Evolutionary conservation across 768 basidiomycete species (phyloP).

Genomic region (Scleroderma bovista): DNA sequence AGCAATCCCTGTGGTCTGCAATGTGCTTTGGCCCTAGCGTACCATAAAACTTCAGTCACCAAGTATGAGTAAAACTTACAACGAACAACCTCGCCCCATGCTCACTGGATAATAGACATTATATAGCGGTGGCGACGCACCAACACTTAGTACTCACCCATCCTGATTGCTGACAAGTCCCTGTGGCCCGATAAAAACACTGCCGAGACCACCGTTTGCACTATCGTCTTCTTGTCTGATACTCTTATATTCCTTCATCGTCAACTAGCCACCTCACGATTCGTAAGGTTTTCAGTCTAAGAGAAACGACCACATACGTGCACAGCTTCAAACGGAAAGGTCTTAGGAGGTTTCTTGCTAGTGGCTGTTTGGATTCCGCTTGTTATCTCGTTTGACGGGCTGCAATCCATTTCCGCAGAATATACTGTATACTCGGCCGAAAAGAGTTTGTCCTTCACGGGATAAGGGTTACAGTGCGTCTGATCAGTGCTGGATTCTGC

Average conservation of each 20-base stretch:
- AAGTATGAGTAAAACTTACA: constrained; percentile 34
- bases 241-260: constrained; percentile 67
- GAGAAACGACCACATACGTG: constrained; percentile 46
- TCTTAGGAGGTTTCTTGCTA: constrained; percentile 81
- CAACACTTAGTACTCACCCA: constrained; percentile 41
- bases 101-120: constrained; percentile 36
- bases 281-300: no score
- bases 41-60: not conserved
- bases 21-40: constrained; percentile 75
- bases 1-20: constrained; percentile 78
- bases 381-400: constrained; percentile 51
- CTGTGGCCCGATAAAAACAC: constrained; percentile 54
- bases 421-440: constrained; percentile 7
- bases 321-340: constrained; percentile 71
- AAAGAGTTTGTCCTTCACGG: no score
- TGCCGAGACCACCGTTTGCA: constrained; percentile 52
- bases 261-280: constrained; percentile 49
- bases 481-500: not conserved
- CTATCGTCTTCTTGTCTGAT: constrained; percentile 52
- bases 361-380: constrained; percentile 77
- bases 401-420: constrained; percentile 41
- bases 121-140: not conserved
- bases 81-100: constrained; percentile 69
- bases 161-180: constrained; percentile 79
- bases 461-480: no score